phyloP scores from a whole-genome alignment of 192 early-diverging fungal species.

The Linnemannia hyalina region DNA sequence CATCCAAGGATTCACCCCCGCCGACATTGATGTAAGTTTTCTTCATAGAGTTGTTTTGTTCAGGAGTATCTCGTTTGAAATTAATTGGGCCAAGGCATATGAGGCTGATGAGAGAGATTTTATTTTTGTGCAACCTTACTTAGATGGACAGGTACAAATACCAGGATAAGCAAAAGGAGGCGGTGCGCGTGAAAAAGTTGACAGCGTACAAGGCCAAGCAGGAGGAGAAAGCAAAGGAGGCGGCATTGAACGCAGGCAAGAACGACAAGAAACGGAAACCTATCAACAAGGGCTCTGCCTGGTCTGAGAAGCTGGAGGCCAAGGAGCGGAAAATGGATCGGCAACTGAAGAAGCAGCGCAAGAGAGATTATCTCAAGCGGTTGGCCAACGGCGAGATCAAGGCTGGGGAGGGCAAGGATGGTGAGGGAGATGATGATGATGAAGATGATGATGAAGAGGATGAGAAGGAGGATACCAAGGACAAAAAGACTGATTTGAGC shows the following conservation, averaged over 20 bases:
- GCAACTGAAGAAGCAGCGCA: conserved; percentile 75
- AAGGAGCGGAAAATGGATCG: conserved; percentile 77
- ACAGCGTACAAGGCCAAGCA: conserved; percentile 56
- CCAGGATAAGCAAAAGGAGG: conserved; percentile 78
- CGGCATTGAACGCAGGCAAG: conserved; percentile 43
- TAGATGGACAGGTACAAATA: conserved; percentile 77
- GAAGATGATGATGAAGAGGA: conserved; percentile 31
- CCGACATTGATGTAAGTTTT: conserved; percentile 58
- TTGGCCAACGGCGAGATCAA: conserved; percentile 53
- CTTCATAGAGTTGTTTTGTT: neutral
- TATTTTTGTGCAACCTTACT: neutral
- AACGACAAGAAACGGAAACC: conserved; percentile 52
- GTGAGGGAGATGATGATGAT: conserved; percentile 22
- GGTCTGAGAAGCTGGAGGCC: conserved; percentile 80
- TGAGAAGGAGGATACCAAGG: conserved; percentile 27
- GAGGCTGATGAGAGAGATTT: conserved; percentile 17
- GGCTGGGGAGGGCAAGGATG: conserved; percentile 18
- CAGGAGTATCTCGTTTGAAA: neutral
- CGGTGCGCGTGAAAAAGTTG: conserved; percentile 70
- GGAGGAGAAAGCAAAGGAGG: conserved; percentile 47
- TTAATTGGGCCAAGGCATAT: neutral
- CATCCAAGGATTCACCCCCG: conserved; percentile 53
- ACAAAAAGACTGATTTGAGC: conserved; percentile 25
- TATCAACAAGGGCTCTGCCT: conserved; percentile 58
- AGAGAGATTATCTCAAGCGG: conserved; percentile 64